Base-by-base conservation (phyloP, 768 basidiomycete species). In the Tulasnella sp. region DNA sequence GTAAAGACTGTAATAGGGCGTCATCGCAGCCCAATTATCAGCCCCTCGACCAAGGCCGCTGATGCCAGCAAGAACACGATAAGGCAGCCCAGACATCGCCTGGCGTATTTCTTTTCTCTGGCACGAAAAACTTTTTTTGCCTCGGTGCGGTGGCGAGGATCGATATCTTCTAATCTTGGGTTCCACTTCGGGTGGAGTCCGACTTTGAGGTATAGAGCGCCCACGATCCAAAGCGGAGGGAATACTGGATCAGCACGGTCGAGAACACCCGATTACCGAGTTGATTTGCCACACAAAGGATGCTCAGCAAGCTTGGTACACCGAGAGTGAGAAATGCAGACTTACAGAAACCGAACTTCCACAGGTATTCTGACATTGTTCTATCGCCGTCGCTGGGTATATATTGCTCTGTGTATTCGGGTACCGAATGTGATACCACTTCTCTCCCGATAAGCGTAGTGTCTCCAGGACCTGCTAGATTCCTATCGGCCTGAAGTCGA, bases 151-250 rank as follows among this genome's bases (percentile, higher is more conserved):
- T 72, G 44, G 4, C 32, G 71, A 40, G n/a, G 13, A 29, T 72
- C 71, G 37, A 72, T 35, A 0, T 40, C 71, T 15, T 46, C 37
- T 0, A 72, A 9, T 37, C 39, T 72, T 26, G 37, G 37, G 37
- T 37, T 40, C 39, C 39, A 72, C 37, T 23, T 7, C 10, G 26
- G 18, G 39, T 23, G n/a, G 23, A 72, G 37, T 23, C 71, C 39
- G 5, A 23, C 37, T 26, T 29, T 40, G 13, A 40, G 26, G 20
- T 72, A 72, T 5, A 72, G 23, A 3, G 71, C 5, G 26, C 71
- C 71, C n/a, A 72, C 3, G 71, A 72, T 72, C 71, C 71, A 72
- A 20, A 72, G 26, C 29, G 44, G 71, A 40, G 71, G 71, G 42
- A 72, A 72, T 37, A 72, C 71, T 72, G 16, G 23, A 20, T 18